Evolutionary conservation across 805 yeast species (phyloP), one percentile per base, ranked within the genome.

Genomic region (Kuraishia molischiana): DNA sequence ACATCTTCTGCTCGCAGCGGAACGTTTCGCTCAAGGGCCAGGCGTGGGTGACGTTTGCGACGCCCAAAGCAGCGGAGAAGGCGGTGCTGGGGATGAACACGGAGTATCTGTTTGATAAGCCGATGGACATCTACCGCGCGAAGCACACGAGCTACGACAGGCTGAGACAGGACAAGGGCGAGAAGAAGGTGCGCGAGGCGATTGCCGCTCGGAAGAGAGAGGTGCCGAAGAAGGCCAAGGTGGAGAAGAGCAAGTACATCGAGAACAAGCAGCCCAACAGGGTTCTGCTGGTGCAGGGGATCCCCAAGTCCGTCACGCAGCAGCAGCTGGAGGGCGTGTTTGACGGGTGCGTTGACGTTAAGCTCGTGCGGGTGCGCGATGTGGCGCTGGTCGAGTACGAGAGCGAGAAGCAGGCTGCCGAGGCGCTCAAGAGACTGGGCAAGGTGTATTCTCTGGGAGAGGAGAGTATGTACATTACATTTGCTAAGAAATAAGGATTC

Each of bases 341-440:
- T 43, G 59, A 64, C 1, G 95, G 95, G 0, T 80, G 81, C 44
- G 58, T 72, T 10, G 84, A 79, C 45, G 62, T 79, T 2, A 72
- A 94, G 38, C 58, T 77, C 28, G 86, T 90, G 20, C 66, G 70
- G 2, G 72, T 78, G 4, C 68, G 85, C 32, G 72, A 72, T 29
- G 71, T 90, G 34, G 94, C 92, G 9, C 82, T 90, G 56, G 69
- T 90, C 3, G 97, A 90, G 48, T 90, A 79, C 53, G 75, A 70
- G 19, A 60, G 63, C 4, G 80, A 75, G 18, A 50, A 56, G 2
- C 56, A 63, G 29, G 80, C 95, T 2, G 20, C 43, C 3, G 38
- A 41, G 5, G 54, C 61, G 36, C 33, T 52, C 14, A 41, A 45
- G 3, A 37, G 32, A 13, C 39, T 55, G n/a, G 54, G 58, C 3